Percentiles rank a stretch among this genome's conserved stretches.
Evolutionary conservation across 176 grass and related monocot genomes (phyloP).

Genomic region (Eragrostis curvula): DNA sequence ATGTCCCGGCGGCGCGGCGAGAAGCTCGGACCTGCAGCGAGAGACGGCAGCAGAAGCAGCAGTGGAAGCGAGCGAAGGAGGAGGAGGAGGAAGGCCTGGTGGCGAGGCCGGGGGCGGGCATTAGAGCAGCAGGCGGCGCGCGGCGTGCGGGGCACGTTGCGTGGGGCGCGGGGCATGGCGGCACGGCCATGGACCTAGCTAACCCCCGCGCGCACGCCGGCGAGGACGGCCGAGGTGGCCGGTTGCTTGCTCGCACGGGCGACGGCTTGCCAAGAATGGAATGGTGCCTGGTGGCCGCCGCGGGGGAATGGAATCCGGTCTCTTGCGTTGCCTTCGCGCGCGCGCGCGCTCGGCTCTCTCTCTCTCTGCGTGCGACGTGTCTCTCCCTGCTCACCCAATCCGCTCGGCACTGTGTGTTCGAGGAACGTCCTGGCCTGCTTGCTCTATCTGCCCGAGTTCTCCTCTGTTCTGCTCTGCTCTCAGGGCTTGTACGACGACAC

Average conservation of each 20-base stretch:
- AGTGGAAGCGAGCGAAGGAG: neutral
- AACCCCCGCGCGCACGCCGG: constrained; percentile 24
- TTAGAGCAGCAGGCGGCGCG: constrained; percentile 50
- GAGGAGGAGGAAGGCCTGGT: constrained; percentile 17
- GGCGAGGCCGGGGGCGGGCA: neutral
- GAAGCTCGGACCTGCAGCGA: neutral
- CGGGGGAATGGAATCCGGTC: constrained; percentile 54
- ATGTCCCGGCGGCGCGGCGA: constrained; percentile 6
- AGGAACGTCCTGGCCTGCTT: too few relatives aligned
- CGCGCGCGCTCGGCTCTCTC: neutral
- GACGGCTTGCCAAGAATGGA: constrained; percentile 37
- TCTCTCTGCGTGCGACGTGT: neutral
- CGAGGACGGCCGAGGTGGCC: neutral
- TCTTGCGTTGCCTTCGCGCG: constrained; percentile 47
- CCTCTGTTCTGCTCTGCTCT: neutral
- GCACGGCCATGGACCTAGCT: constrained; percentile 52
- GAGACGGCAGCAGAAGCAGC: neutral
- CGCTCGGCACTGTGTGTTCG: neutral
- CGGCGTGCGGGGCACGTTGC: constrained; percentile 41
- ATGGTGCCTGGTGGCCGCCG: constrained; percentile 8
- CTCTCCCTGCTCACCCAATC: neutral
- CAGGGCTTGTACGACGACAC: too few relatives aligned
- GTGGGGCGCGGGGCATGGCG: constrained; percentile 41
- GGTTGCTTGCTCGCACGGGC: constrained; percentile 38
- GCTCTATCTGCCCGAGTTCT: too few relatives aligned